phyloP scores from a whole-genome alignment of 2,329 filamentous ascomycete species.

The Diaporthe capsici region DNA sequence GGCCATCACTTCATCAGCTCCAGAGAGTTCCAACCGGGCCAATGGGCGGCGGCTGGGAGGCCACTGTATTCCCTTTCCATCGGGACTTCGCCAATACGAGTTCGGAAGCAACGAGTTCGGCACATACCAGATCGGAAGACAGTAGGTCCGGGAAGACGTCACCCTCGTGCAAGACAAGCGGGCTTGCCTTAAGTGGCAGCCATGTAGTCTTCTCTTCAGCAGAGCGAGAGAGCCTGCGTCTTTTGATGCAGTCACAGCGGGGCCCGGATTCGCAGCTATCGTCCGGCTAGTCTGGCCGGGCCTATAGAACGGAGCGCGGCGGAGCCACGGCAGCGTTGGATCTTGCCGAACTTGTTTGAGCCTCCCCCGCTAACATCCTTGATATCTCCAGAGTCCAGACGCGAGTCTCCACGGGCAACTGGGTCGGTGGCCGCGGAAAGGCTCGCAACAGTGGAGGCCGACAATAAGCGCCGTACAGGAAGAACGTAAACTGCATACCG shows the following conservation, averaged over 20 bases:
- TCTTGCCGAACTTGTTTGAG: constrained; percentile 12
- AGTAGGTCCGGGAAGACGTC: neutral
- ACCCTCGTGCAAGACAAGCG: neutral
- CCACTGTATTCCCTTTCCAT: neutral
- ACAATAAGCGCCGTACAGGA: neutral
- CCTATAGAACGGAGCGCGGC: constrained; percentile 1
- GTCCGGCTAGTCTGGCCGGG: constrained; percentile 2
- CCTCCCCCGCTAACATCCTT: constrained; percentile 24
- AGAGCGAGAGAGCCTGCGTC: constrained; percentile 3
- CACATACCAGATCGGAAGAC: neutral
- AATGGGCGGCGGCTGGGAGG: neutral
- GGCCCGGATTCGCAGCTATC: constrained; percentile 5
- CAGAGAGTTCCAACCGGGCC: neutral
- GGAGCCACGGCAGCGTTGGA: constrained; percentile 16
- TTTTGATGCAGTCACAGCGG: constrained; percentile 1
- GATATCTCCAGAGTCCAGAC: constrained; percentile 11
- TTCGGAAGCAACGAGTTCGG: neutral
- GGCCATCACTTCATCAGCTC: neutral
- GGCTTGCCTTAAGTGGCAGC: neutral
- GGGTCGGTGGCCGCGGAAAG: neutral
- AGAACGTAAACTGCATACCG: neutral
- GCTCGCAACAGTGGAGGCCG: neutral
- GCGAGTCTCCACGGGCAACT: constrained; percentile 18
- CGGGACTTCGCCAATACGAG: neutral
- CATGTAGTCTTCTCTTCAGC: neutral